Conservation (phyloP, 768 basidiomycete species). For the Imleria badia region DNA sequence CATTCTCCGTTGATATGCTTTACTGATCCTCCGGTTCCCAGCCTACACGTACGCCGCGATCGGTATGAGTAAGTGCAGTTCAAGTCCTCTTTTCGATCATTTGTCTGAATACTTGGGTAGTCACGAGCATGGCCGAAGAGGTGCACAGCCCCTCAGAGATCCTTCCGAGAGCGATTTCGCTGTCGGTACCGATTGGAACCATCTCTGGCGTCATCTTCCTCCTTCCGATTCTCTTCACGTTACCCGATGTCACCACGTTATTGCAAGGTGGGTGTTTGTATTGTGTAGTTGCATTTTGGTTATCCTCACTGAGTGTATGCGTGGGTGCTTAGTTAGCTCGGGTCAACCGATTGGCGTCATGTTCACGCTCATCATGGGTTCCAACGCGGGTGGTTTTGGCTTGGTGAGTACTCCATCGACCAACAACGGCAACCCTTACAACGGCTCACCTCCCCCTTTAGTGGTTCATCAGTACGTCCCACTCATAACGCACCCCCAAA, state of each 20-base stretch:
- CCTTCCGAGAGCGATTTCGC: slow-evolving; percentile 54
- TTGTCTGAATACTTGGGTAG: slow-evolving; percentile 27
- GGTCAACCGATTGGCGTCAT: slow-evolving; percentile 66
- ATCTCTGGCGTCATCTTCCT: slow-evolving; percentile 54
- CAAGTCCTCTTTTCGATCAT: neutral
- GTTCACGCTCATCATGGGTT: slow-evolving; percentile 63
- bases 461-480: slow-evolving; percentile 44
- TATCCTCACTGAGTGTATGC: neutral
- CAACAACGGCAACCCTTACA: neutral
- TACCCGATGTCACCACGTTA: slow-evolving; percentile 55
- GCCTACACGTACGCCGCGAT: slow-evolving; percentile 59
- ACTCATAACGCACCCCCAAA: too few relatives aligned
- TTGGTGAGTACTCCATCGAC: slow-evolving; percentile 39
- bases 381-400: slow-evolving; percentile 59
- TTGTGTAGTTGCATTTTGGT: neutral
- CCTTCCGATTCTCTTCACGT: slow-evolving; percentile 63
- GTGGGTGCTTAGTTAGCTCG: slow-evolving; percentile 43
- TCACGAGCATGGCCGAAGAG: slow-evolving; percentile 68
- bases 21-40: slow-evolving; percentile 20
- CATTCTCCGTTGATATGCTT: neutral
- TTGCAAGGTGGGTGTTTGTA: slow-evolving; percentile 44
- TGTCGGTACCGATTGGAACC: slow-evolving; percentile 53
- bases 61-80: slow-evolving; percentile 52
- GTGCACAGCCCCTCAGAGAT: slow-evolving; percentile 55
- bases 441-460: slow-evolving; percentile 6